Base-by-base conservation (phyloP, 495 filamentous ascomycete genomes). In the Xylaria grammica region DNA sequence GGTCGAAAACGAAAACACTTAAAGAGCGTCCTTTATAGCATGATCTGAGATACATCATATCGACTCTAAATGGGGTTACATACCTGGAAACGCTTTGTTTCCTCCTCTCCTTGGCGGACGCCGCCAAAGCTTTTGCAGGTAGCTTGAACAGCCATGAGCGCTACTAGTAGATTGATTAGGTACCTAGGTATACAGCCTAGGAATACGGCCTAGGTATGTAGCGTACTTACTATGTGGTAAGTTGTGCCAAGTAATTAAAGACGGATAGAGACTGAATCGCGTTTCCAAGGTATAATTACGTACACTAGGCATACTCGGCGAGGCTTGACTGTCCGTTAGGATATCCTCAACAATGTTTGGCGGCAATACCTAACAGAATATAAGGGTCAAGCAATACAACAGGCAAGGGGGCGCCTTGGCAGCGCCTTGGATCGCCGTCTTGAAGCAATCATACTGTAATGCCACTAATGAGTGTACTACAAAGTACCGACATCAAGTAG, bases 351-450 rank as follows among this genome's bases (percentile, higher is more conserved):
- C 7, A 8, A 19, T 27, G 56, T 13, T 59, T 48, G 1, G 5
- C 56, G 56, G 56, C 24, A 59, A 59, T 59, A 59, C n/a, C n/a
- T n/a, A n/a, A 46, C 56, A 34, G 56, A 42, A 48, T 59, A 59
- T 59, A 59, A 59, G 0, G 5, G 2, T 5, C 17, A 42, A 10
- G 34, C 24, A 55, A 15, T 42, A 42, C 11, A 11, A 3, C 40
- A 42, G 40, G 40, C 7, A 15, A 17, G 40, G 34, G 34, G 34
- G 11, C 11, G 11, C 40, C 40, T 42, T 42, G 40, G 34, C 6
- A 11, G 11, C 11, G 11, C 40, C 40, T 42, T 42, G 13, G 17
- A 42, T 42, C 40, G 17, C 40, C 13, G 17, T 42, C 40, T 32
- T 9, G 29, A 20, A 55, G 34, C 8, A 55, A 36, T 55, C 36